Evolutionary conservation across 1,139 yeast species (phyloP), one percentile per base, ranked within the genome.

Genomic region (Saccharomyces hybrid): DNA sequence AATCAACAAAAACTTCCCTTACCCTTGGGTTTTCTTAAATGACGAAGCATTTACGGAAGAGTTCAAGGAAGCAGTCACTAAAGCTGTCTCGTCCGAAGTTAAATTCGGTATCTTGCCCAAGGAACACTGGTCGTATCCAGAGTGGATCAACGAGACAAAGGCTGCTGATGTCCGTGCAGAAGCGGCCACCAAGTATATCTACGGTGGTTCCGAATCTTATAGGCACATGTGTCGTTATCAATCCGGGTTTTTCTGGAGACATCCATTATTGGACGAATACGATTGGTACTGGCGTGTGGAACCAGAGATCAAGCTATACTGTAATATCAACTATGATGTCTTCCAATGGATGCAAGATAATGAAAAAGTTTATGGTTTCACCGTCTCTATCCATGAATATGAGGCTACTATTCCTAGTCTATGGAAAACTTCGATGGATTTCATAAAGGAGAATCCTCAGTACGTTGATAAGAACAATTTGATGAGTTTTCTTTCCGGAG

Each of bases 271-370:
- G 79, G 77, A 76, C 55, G 83, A 85, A 38, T 89, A 82, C 70
- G 89, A 86, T 62, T 89, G 87, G 78, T 90, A 90, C 77, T 90
- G 97, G 96, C 84, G 97, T 73, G 96, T 90, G 54, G 97, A 91
- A 73, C 97, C 96, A 32, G 86, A 82, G 66, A 82, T 86, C 66
- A 77, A 80, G 67, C 76, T 88, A 54, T 84, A 74, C 70, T 89
- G 96, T 76, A 95, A 88, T 69, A 76, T 89, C 62, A 83, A 84
- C 64, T 86, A 86, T 67, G 96, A 89, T 71, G 78, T 88, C 42
- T 89, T 89, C 78, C 80, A 83, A 72, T 86, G 79, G 73, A 87
- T 89, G 96, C 81, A 82, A 58, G 90, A 85, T 60, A 83, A 87
- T 67, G 75, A 80, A 55, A 83, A 85, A 72, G 80, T 74, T 55